Evolutionary conservation across 768 basidiomycete species (phyloP).

Genomic region (Porphyrellus cyaneotinctus): DNA sequence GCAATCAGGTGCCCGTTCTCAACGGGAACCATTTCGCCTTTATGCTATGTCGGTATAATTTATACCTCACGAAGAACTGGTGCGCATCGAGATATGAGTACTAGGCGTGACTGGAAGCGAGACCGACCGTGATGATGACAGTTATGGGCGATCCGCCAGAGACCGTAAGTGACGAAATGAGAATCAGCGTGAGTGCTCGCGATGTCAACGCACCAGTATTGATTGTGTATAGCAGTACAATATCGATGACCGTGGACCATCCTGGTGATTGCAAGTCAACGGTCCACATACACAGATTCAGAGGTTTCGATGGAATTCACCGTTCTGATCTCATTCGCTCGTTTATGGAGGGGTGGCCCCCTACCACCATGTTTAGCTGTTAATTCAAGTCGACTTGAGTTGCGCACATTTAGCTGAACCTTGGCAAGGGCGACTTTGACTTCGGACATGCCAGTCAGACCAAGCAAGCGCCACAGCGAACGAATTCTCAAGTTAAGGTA

Average conservation of each 20-base stretch:
- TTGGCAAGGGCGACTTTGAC: no score
- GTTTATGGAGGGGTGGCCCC: neutral
- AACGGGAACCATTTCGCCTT: no score
- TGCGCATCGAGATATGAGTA: no score
- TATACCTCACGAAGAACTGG: no score
- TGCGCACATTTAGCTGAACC: no score
- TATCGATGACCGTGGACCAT: neutral
- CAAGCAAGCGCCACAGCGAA: no score
- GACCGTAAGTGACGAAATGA: neutral
- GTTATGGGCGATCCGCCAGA: neutral
- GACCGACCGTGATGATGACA: neutral
- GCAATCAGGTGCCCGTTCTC: no score
- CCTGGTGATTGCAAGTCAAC: neutral
- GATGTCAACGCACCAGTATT: neutral
- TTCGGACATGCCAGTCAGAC: no score
- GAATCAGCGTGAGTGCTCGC: neutral
- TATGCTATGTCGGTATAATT: no score
- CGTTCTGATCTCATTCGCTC: neutral
- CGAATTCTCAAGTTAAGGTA: no score
- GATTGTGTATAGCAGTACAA: neutral
- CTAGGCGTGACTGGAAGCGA: neutral
- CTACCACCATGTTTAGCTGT: no score
- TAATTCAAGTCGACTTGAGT: no score
- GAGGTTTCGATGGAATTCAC: neutral
- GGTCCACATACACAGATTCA: neutral